Conservation (phyloP, 2,329 filamentous ascomycete genomes). For the Fonsecaea pugnacius region DNA sequence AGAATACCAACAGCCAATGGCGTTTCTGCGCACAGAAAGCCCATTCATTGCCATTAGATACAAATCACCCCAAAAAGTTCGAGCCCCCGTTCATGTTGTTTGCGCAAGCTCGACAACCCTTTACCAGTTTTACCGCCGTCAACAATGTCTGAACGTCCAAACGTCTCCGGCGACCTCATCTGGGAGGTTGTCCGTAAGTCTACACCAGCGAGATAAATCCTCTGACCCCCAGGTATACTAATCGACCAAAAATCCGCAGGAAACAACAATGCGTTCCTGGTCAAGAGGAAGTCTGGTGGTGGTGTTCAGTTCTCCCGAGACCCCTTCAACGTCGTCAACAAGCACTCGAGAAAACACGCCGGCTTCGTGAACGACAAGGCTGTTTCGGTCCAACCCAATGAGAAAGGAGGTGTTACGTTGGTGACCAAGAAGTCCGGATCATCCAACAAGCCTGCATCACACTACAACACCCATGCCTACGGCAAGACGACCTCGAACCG, state of each 20-base stretch:
- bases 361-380: slow-evolving; percentile 96
- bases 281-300: slow-evolving; percentile 81
- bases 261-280: slow-evolving; percentile 85
- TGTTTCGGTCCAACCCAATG: slow-evolving; percentile 71
- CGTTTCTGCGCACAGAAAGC: slow-evolving; percentile 20
- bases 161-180: slow-evolving; percentile 87
- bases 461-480: slow-evolving; percentile 69
- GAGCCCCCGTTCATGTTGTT: background rate
- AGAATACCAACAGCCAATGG: slow-evolving; percentile 5
- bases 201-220: slow-evolving; percentile 3
- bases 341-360: slow-evolving; percentile 89
- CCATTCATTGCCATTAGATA: slow-evolving; percentile 7
- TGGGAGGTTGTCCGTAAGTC: slow-evolving; percentile 94
- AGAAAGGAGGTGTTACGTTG: slow-evolving; percentile 80
- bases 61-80: slow-evolving; percentile 25
- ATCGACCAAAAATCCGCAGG: slow-evolving; percentile 57
- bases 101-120: slow-evolving; percentile 4
- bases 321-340: slow-evolving; percentile 90
- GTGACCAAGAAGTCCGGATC: slow-evolving; percentile 79
- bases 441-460: slow-evolving; percentile 72
- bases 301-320: slow-evolving; percentile 91
- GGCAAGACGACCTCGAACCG: slow-evolving; percentile 73
- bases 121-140: slow-evolving; percentile 21
- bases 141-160: slow-evolving; percentile 58
- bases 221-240: background rate